Evolutionary conservation across 1,139 yeast species (phyloP).

Genomic region (Geotrichum macrosporum): DNA sequence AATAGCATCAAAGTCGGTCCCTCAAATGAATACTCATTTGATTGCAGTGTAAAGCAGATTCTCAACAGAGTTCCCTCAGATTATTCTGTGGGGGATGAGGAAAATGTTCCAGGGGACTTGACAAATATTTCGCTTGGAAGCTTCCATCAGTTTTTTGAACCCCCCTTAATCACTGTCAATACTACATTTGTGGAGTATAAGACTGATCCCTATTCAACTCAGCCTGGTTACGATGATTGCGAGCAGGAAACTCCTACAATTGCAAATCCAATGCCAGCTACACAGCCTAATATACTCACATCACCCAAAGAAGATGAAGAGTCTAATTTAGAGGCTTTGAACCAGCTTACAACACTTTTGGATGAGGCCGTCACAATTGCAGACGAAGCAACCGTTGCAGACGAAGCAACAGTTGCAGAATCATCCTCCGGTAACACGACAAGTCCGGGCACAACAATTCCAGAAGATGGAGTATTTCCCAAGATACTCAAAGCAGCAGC

Average conservation of each 20-base stretch:
- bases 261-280: too few species aligned
- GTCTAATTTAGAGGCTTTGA: not conserved
- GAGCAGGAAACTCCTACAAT: too few species aligned
- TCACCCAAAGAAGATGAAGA: not conserved
- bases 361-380: not conserved
- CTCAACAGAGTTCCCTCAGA: not conserved
- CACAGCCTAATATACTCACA: too few species aligned
- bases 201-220: too few species aligned
- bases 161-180: constrained; percentile 10
- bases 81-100: not conserved
- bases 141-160: constrained; percentile 6
- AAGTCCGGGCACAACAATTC: not conserved
- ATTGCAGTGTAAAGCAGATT: not conserved
- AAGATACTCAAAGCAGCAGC: too few species aligned
- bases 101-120: not conserved
- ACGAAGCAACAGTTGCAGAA: not conserved
- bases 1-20: not conserved
- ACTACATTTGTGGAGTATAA: constrained; percentile 10
- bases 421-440: too few species aligned
- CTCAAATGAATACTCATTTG: not conserved
- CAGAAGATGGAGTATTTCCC: not conserved
- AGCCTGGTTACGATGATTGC: too few species aligned
- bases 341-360: too few species aligned
- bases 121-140: not conserved
- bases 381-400: not conserved